phyloP scores from a whole-genome alignment of 257 asterid species.

The Oldenlandia corymbosa region DNA sequence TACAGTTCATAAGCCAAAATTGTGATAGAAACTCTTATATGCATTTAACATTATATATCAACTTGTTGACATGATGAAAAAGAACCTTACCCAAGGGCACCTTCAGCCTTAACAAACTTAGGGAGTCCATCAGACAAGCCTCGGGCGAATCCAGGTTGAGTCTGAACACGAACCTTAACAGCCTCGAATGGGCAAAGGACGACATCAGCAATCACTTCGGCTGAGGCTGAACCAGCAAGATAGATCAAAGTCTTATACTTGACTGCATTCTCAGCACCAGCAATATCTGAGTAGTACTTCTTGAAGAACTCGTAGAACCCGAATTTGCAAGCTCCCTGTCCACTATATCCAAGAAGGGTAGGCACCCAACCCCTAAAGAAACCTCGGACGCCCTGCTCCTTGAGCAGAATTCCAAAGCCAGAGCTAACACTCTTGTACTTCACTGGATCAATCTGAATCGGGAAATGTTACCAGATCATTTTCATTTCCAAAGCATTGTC shows the following conservation, averaged over 20 bases:
- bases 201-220: conserved; percentile 70
- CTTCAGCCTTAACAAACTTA: conserved; percentile 56
- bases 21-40: no score
- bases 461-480: background rate
- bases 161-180: conserved; percentile 78
- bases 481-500: no score
- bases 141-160: conserved; percentile 75
- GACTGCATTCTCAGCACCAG: conserved; percentile 67
- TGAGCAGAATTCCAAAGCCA: conserved; percentile 51
- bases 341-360: conserved; percentile 77
- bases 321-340: conserved; percentile 72
- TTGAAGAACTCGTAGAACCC: conserved; percentile 78
- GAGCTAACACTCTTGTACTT: conserved; percentile 68
- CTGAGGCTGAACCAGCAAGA: conserved; percentile 86
- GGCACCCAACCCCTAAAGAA: conserved; percentile 82
- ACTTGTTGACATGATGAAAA: background rate
- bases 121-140: conserved; percentile 88
- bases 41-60: background rate
- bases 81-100: conserved; percentile 51
- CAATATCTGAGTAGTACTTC: conserved; percentile 70
- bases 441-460: conserved; percentile 60
- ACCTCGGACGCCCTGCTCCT: conserved; percentile 71
- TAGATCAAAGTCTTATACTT: conserved; percentile 77
- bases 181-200: conserved; percentile 92
- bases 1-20: no score